These are phyloP conservation scores for Pyrus bretschneideri DNA, from an alignment of 306 rosid species.

Conservation along the genomic window DNA sequence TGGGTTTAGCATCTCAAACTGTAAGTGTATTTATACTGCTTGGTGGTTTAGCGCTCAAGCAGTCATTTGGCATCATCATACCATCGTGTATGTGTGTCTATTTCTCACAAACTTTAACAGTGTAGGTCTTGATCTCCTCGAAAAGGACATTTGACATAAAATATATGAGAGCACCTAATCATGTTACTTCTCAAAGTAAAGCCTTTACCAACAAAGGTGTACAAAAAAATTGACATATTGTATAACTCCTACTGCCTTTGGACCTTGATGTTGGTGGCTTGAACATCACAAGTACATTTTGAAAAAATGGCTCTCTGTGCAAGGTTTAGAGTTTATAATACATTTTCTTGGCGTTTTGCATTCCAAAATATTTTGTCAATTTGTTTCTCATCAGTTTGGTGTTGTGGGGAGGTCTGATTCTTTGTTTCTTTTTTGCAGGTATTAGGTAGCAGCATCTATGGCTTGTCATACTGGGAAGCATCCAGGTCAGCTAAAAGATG, in stretches of 20 bases:
- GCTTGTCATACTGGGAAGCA: constrained; percentile 57
- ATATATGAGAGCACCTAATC: background rate
- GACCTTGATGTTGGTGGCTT: background rate
- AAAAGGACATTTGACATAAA: background rate
- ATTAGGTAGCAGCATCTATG: constrained; percentile 93
- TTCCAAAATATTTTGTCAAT: background rate
- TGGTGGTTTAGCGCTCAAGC: background rate
- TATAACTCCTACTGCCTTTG: background rate
- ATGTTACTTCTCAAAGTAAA: background rate
- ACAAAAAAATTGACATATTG: background rate
- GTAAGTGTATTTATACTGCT: constrained; percentile 42
- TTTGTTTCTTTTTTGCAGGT: constrained; percentile 35
- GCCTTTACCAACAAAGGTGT: background rate
- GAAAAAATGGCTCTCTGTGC: background rate
- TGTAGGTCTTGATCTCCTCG: background rate
- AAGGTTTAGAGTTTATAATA: background rate
- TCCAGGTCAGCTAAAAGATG: constrained; percentile 94
- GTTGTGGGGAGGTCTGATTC: background rate
- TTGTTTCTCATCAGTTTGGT: background rate
- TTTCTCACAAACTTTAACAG: background rate
- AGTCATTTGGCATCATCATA: background rate
- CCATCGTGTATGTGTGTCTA: background rate
- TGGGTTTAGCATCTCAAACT: constrained; percentile 88
- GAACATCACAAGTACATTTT: background rate
- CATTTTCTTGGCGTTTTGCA: background rate